phyloP scores from a whole-genome alignment of 495 filamentous ascomycete species.

The Beverwykella pulmonaria region DNA sequence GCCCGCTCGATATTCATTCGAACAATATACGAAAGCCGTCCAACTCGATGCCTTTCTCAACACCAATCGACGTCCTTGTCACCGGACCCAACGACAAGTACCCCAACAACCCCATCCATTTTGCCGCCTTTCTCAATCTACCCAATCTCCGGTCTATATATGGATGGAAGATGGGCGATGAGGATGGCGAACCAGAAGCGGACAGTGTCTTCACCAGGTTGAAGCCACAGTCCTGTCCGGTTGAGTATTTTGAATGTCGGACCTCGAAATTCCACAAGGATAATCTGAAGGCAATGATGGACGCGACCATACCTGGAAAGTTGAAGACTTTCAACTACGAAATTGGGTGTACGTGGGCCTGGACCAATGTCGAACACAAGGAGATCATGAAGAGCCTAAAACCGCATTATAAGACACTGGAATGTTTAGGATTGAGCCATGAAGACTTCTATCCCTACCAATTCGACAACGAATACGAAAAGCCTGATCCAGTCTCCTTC shows the following conservation, averaged over 20 bases:
- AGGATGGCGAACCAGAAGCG: neutral
- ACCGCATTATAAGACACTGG: neutral
- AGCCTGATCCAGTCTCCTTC: neutral
- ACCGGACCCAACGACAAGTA: neutral
- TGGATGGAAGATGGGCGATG: neutral
- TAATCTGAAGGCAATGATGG: neutral
- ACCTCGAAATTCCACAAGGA: neutral
- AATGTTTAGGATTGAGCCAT: neutral
- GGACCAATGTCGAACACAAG: neutral
- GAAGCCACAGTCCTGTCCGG: neutral
- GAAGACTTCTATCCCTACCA: slow-evolving; percentile 21
- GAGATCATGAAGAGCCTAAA: neutral
- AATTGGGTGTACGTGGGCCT: slow-evolving; percentile 2
- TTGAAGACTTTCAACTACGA: slow-evolving; percentile 11
- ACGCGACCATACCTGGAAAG: neutral
- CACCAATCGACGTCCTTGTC: neutral
- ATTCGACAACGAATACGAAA: neutral
- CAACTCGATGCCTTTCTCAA: neutral
- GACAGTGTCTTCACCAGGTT: neutral
- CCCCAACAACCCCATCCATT: neutral
- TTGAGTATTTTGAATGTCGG: slow-evolving; percentile 2
- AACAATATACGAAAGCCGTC: neutral
- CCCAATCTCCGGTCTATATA: slow-evolving; percentile 6
- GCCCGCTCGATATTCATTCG: neutral
- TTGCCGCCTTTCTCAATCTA: neutral